Percentiles rank a stretch among this genome's conserved stretches.
These are phyloP conservation scores for Globisporangium middletonii DNA, from an alignment of 352 stramenopile genomes.

Conservation along the genomic window DNA sequence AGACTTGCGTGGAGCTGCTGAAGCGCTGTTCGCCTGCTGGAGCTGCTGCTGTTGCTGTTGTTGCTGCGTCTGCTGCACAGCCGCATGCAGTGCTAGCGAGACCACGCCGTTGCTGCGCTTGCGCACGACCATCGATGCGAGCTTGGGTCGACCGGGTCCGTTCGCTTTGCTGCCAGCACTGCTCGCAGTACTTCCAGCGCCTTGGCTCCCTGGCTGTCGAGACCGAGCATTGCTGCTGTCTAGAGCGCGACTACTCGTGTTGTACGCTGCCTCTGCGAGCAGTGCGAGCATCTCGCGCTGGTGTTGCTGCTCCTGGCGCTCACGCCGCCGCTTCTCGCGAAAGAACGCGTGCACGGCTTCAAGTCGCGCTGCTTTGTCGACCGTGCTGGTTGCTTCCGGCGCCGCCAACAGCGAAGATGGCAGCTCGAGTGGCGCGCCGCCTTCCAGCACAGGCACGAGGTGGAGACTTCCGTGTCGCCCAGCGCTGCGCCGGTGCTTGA, in stretches of 20 bases:
- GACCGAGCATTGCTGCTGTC: not conserved
- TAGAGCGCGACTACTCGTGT: not conserved
- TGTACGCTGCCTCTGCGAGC: conserved; percentile 2
- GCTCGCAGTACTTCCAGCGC: not conserved
- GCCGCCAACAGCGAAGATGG: not conserved
- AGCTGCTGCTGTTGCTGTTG: conserved; percentile 3
- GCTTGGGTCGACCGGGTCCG: not conserved
- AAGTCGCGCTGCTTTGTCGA: conserved; percentile 14
- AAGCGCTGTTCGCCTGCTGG: not conserved
- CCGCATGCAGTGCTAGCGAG: conserved; percentile 2
- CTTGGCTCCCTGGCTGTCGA: not conserved
- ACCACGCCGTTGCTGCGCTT: conserved; percentile 21
- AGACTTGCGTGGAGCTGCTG: not conserved
- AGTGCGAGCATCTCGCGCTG: conserved; percentile 12
- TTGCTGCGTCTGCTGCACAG: conserved; percentile 1
- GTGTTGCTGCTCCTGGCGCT: conserved; percentile 35
- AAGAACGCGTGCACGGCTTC: conserved; percentile 39
- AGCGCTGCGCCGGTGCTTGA: not conserved
- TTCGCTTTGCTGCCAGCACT: not conserved
- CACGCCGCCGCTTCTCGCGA: conserved; percentile 27
- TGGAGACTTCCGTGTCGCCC: conserved; percentile 1
- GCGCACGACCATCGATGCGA: not conserved
- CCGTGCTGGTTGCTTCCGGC: not conserved
- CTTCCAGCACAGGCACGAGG: not conserved
- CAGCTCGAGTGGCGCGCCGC: not conserved